A percentile compares a stretch with the other conserved stretches of the same genome.
Evolutionary conservation across 2,329 filamentous ascomycete species (phyloP).

Genomic region (Phaeosphaeria sp.): DNA sequence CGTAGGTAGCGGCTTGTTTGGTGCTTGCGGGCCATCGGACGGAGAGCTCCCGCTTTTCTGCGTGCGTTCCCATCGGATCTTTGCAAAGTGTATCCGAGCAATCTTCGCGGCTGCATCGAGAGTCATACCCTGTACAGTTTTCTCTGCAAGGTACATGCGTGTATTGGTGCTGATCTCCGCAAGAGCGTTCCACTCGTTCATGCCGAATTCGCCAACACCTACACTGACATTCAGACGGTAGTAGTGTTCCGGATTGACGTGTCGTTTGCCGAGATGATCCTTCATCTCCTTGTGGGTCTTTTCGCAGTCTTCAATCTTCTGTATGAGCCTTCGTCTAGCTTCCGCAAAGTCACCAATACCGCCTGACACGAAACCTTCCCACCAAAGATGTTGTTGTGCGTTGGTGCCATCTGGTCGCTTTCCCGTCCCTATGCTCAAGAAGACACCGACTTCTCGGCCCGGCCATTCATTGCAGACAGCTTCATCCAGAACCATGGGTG

Average conservation of each 20-base stretch:
- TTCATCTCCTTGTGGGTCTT: constrained; percentile 87
- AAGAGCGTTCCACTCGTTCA: constrained; percentile 98
- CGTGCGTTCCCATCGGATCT: constrained; percentile 68
- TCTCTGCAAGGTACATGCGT: constrained; percentile 77
- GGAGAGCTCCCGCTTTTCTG: constrained; percentile 42
- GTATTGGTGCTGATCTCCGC: constrained; percentile 95
- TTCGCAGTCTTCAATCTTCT: constrained; percentile 96
- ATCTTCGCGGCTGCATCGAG: constrained; percentile 79
- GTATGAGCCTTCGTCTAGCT: constrained; percentile 80
- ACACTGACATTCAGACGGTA: constrained; percentile 97
- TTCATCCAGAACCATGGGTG: constrained; percentile 85
- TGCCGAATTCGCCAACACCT: constrained; percentile 94
- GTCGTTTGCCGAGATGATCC: constrained; percentile 76
- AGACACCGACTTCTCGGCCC: constrained; percentile 87
- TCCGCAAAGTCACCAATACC: constrained; percentile 88
- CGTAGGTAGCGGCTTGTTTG: constrained; percentile 43
- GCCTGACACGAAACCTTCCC: constrained; percentile 79
- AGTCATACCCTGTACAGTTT: constrained; percentile 78
- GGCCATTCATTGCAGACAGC: constrained; percentile 94
- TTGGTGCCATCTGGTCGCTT: constrained; percentile 78
- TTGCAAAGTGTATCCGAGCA: constrained; percentile 81
- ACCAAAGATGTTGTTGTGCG: constrained; percentile 77
- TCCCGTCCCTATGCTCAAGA: constrained; percentile 93
- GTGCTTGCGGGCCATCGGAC: constrained; percentile 29
- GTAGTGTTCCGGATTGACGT: constrained; percentile 88